Evolutionary conservation across 2,329 filamentous ascomycete species (phyloP).

Genomic region (Coniochaeta sp.): DNA sequence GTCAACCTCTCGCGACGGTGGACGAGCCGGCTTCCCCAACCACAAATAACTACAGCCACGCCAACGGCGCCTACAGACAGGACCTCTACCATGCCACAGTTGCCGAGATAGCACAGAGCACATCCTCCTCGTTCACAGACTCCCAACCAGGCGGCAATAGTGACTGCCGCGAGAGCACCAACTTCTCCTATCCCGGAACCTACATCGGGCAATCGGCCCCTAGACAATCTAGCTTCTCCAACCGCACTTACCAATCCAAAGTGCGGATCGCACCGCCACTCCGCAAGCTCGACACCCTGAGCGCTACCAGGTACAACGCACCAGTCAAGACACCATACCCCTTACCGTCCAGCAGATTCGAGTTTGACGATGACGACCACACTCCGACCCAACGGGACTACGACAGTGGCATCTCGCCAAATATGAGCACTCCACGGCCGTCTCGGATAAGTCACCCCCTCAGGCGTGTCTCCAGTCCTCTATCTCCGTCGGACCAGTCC

Average conservation of each 20-base stretch:
- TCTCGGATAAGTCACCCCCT: conserved; percentile 2
- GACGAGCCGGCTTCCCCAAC: neutral
- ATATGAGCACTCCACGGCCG: neutral
- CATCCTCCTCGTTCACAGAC: neutral
- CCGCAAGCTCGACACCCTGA: neutral
- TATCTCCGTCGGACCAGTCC: neutral
- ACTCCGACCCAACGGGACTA: neutral
- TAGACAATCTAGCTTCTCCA: neutral
- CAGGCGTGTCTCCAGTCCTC: conserved; percentile 1
- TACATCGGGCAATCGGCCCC: neutral
- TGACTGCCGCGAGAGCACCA: neutral
- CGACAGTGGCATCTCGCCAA: neutral
- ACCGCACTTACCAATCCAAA: neutral
- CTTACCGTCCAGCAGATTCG: conserved; percentile 6
- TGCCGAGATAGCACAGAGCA: conserved; percentile 11
- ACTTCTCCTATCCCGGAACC: neutral
- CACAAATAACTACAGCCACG: conserved; percentile 6
- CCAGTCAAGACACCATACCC: conserved; percentile 11
- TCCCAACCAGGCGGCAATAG: neutral
- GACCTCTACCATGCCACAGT: conserved; percentile 18
- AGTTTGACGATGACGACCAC: conserved; percentile 10
- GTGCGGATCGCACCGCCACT: neutral
- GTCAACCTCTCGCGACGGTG: neutral
- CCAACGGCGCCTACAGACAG: conserved; percentile 5
- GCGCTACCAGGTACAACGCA: neutral